Evolutionary conservation across 768 basidiomycete species (phyloP).

Genomic region (Scleroderma bovista): DNA sequence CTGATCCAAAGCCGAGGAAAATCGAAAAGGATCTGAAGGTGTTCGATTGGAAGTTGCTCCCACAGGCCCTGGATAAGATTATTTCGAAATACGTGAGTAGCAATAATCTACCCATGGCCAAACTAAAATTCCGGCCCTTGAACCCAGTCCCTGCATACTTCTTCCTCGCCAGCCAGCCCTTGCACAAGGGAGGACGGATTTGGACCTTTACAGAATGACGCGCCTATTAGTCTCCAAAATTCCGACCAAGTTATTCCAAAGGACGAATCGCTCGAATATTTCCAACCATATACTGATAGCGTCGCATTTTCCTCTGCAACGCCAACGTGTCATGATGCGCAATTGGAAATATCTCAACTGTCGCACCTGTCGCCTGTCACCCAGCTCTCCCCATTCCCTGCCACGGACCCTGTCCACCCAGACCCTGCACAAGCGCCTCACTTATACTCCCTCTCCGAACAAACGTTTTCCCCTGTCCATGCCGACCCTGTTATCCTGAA

Average conservation of each 20-base stretch:
- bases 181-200: conserved; percentile 10
- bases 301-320: conserved; percentile 1
- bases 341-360: conserved; percentile 14
- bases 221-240: conserved; percentile 16
- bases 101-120: neutral
- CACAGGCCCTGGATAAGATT: conserved; percentile 71
- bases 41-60: conserved; percentile 70
- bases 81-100: conserved; percentile 73
- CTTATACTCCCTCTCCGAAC: conserved; percentile 16
- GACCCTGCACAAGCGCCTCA: conserved; percentile 8
- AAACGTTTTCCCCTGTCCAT: conserved; percentile 16
- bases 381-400: conserved; percentile 14
- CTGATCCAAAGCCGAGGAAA: conserved; percentile 88
- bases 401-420: conserved; percentile 6
- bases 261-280: conserved; percentile 18
- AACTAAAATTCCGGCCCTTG: conserved; percentile 2
- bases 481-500: conserved; percentile 19
- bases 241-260: conserved; percentile 11
- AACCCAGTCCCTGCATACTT: conserved; percentile 43
- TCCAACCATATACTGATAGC: conserved; percentile 4
- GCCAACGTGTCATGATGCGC: conserved; percentile 8
- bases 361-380: conserved; percentile 15
- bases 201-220: conserved; percentile 27
- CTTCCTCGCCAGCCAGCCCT: conserved; percentile 25
- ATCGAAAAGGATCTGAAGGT: conserved; percentile 97